A percentile compares a stretch with the other conserved stretches of the same genome.
These are phyloP conservation scores for Sesbania bispinosa DNA, from an alignment of 306 rosid genomes.

Conservation along the genomic window DNA sequence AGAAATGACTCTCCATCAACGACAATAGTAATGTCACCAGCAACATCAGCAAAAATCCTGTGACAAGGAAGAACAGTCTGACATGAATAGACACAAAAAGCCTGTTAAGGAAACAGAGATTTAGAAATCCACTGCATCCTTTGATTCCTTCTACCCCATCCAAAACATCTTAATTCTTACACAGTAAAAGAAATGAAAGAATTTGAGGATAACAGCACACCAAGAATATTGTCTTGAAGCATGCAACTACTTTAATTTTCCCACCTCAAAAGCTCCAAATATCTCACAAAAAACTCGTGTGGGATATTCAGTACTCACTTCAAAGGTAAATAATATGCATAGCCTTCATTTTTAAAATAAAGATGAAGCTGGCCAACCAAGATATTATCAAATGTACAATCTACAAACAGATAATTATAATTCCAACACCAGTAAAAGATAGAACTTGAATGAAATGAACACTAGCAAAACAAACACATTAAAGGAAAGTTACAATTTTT, in stretches of 20 bases:
- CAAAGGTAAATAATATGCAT: background rate
- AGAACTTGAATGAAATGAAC: background rate
- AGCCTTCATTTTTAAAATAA: background rate
- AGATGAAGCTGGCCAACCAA: background rate
- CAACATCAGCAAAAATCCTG: conserved; percentile 90
- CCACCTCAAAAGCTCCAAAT: background rate
- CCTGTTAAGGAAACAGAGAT: background rate
- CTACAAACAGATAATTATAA: background rate
- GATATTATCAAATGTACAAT: background rate
- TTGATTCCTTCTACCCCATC: background rate
- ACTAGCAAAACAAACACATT: background rate
- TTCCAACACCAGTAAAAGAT: background rate
- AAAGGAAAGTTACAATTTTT: background rate
- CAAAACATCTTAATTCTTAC: background rate
- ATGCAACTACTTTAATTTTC: too few species aligned
- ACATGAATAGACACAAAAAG: conserved; percentile 7
- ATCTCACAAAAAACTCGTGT: too few species aligned
- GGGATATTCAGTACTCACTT: background rate
- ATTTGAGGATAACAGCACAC: background rate
- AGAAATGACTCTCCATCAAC: conserved; percentile 83
- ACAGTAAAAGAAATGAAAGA: conserved; percentile 1
- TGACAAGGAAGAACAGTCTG: background rate
- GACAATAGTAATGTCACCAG: conserved; percentile 77
- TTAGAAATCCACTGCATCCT: background rate
- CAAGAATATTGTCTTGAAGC: background rate